Percentiles rank a stretch among this genome's conserved stretches.
These are phyloP conservation scores for Botrytis fabae DNA, from an alignment of 2,329 filamentous ascomycete genomes.

Conservation along the genomic window DNA sequence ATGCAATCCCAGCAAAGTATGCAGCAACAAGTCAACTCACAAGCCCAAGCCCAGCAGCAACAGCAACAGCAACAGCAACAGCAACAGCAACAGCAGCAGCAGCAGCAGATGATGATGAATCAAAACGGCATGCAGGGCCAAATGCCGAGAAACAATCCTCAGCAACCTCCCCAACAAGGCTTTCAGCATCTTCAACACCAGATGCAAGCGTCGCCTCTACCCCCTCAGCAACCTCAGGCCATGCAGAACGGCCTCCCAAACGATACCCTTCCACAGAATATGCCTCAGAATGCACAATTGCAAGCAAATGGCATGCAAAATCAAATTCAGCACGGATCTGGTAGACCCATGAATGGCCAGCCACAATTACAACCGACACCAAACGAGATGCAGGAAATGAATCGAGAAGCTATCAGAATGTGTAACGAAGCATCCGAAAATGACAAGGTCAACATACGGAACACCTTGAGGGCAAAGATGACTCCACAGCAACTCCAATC, in stretches of 20 bases:
- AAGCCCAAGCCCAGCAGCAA: slow-evolving; percentile 42
- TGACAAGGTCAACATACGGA: slow-evolving; percentile 47
- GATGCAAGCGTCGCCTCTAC: slow-evolving; percentile 56
- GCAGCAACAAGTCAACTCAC: slow-evolving; percentile 49
- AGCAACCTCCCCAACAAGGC: slow-evolving; percentile 51
- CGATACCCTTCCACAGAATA: slow-evolving; percentile 35
- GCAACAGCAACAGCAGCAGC: slow-evolving; percentile 35
- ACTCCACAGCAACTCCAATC: slow-evolving; percentile 46
- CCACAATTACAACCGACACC: slow-evolving; percentile 32
- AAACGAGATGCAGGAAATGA: slow-evolving; percentile 28
- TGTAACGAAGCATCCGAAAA: slow-evolving; percentile 46
- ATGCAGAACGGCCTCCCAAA: slow-evolving; percentile 40
- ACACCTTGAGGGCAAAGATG: slow-evolving; percentile 44
- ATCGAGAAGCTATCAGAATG: slow-evolving; percentile 33
- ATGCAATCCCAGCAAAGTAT: slow-evolving; percentile 35
- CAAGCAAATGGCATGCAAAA: slow-evolving; percentile 50
- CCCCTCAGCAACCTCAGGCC: slow-evolving; percentile 46
- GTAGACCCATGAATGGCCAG: slow-evolving; percentile 30
- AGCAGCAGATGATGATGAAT: slow-evolving; percentile 54
- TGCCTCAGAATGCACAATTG: slow-evolving; percentile 36
- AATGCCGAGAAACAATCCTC: slow-evolving; percentile 51
- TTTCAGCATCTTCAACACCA: slow-evolving; percentile 61
- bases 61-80: slow-evolving; percentile 46
- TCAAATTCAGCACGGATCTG: slow-evolving; percentile 28
- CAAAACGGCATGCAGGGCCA: slow-evolving; percentile 52